phyloP scores from a whole-genome alignment of 108 stramenopile genomes.

The Nannochloropsis gaditana region DNA sequence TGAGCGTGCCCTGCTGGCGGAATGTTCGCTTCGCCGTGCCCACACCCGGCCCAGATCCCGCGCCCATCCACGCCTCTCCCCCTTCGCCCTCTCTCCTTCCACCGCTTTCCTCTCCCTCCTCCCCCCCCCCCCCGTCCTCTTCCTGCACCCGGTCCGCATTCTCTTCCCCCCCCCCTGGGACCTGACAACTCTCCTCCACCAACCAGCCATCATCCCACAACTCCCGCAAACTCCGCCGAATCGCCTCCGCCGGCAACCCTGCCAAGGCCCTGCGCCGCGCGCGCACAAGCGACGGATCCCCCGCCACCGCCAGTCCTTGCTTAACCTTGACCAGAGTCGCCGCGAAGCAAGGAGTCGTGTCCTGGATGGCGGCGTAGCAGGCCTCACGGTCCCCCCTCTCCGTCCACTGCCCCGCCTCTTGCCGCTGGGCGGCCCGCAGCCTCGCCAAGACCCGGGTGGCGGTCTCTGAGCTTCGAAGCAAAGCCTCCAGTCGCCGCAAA shows the following conservation, averaged over 20 bases:
- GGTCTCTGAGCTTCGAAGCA: not conserved
- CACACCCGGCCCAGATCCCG: not conserved
- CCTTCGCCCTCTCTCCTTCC: not conserved
- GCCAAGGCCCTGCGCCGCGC: not conserved
- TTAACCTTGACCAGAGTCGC: not conserved
- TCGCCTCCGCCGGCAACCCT: not conserved
- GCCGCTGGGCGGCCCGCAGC: not conserved
- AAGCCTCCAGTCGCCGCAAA: not conserved
- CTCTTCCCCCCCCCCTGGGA: not conserved
- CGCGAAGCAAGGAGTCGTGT: not conserved
- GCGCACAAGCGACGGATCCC: not conserved
- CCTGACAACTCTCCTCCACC: not conserved
- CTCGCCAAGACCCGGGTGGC: not conserved
- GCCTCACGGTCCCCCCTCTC: not conserved
- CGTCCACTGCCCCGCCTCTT: not conserved
- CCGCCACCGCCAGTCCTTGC: not conserved
- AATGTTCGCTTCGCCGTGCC: not conserved
- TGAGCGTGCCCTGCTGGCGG: not conserved
- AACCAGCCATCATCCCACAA: constrained; percentile 9
- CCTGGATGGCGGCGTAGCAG: not conserved
- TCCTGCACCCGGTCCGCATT: not conserved
- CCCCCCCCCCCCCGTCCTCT: not conserved
- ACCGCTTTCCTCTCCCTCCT: not conserved
- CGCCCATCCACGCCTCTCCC: not conserved
- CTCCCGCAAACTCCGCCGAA: not conserved